Evolutionary conservation across 208 protist species (phyloP).

Genomic region (Acanthamoeba culbertsoni): DNA sequence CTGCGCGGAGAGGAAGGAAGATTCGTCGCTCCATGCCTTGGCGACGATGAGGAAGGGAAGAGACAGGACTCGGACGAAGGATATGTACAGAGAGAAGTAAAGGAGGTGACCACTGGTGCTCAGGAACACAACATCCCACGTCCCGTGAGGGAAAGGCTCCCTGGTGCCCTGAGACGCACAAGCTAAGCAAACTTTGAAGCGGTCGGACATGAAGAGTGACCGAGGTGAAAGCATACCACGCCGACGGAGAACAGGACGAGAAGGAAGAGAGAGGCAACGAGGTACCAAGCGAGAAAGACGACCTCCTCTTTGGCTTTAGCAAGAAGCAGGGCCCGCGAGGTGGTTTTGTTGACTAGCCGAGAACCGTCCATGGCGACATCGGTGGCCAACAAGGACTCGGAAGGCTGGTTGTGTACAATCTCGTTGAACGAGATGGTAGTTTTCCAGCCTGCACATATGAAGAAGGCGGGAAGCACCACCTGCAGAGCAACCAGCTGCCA

Average conservation of each 20-base stretch:
- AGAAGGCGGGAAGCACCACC: background rate
- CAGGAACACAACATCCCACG: background rate
- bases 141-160: background rate
- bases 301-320: background rate
- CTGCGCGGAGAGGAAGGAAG: background rate
- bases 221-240: background rate
- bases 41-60: slow-evolving; percentile 12
- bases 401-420: background rate
- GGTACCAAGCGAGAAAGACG: background rate
- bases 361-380: background rate
- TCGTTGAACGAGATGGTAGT: slow-evolving; percentile 1
- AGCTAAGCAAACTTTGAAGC: background rate
- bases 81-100: slow-evolving; percentile 12
- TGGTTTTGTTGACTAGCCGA: background rate
- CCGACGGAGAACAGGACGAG: background rate
- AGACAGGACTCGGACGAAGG: background rate
- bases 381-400: background rate
- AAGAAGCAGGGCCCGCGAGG: background rate
- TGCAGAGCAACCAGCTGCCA: slow-evolving; percentile 14
- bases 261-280: background rate
- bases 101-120: background rate
- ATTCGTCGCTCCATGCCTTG: slow-evolving; percentile 43
- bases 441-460: background rate
- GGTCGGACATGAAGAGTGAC: background rate
- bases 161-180: background rate